These are phyloP conservation scores for Starmerella potacharoeniae DNA, from an alignment of 805 yeast genomes.

Conservation along the genomic window DNA sequence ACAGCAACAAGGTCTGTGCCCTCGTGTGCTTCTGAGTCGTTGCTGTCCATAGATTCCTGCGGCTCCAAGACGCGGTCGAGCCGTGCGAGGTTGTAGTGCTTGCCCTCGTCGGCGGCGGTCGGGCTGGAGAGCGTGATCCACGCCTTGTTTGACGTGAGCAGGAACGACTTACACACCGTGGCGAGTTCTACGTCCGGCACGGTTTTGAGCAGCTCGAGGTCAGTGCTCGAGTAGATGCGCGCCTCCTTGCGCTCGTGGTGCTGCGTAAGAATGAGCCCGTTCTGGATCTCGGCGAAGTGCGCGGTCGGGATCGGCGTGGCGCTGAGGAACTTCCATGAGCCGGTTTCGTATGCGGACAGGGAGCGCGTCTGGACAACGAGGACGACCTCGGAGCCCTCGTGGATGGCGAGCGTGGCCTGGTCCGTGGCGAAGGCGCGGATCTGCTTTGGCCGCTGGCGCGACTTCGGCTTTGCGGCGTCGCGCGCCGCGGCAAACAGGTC, in stretches of 20 bases:
- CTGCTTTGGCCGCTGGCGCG: background rate
- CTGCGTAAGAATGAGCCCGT: slow-evolving; percentile 1
- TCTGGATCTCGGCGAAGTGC: slow-evolving; percentile 8
- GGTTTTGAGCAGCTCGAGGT: background rate
- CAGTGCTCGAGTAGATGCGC: background rate
- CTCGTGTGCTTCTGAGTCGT: background rate
- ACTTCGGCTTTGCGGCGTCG: background rate
- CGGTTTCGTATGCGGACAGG: background rate
- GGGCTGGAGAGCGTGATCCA: background rate
- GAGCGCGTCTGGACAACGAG: slow-evolving; percentile 9
- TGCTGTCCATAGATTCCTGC: background rate
- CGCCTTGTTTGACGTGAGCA: background rate
- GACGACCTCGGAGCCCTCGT: background rate
- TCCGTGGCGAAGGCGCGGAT: slow-evolving; percentile 5
- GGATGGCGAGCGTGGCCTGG: slow-evolving; percentile 11
- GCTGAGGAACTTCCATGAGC: slow-evolving; percentile 3
- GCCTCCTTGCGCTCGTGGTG: background rate
- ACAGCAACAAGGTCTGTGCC: background rate
- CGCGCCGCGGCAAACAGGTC: background rate
- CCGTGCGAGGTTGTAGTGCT: background rate
- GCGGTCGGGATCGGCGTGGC: background rate
- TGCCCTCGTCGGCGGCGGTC: background rate
- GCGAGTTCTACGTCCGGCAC: background rate
- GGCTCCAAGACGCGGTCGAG: background rate
- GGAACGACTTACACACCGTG: background rate